Conservation (phyloP, 192 early-diverging fungal genomes). For the Jimgerdemannia lactiflua region DNA sequence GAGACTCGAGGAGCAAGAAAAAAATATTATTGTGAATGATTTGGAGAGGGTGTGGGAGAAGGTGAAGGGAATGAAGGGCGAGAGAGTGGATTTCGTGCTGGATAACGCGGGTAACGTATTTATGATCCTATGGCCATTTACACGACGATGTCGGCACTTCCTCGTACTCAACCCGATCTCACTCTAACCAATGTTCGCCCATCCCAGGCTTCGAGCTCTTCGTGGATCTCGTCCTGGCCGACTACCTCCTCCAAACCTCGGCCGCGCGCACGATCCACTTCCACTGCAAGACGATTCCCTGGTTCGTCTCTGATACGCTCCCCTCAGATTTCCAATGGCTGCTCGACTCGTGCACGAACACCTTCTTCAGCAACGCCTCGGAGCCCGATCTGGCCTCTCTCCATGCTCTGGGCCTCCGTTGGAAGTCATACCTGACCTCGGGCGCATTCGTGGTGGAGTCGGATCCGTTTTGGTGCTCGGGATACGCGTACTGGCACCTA, state of each 20-base stretch:
- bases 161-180: no score
- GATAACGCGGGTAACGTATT: slow-evolving; percentile 75
- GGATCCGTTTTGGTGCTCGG: slow-evolving; percentile 86
- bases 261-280: slow-evolving; percentile 69
- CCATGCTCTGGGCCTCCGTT: slow-evolving; percentile 51
- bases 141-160: no score
- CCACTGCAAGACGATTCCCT: slow-evolving; percentile 86
- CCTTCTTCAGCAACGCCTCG: slow-evolving; percentile 24
- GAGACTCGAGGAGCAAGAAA: slow-evolving; percentile 41
- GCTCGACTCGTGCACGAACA: slow-evolving; percentile 34
- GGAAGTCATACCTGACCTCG: slow-evolving; percentile 60
- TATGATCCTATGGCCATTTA: neutral
- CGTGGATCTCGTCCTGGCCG: slow-evolving; percentile 83
- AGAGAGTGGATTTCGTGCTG: slow-evolving; percentile 80
- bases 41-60: slow-evolving; percentile 60
- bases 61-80: slow-evolving; percentile 43
- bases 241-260: slow-evolving; percentile 72
- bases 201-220: slow-evolving; percentile 83
- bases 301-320: slow-evolving; percentile 98
- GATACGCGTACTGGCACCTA: slow-evolving; percentile 80
- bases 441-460: slow-evolving; percentile 65
- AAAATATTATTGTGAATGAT: slow-evolving; percentile 75
- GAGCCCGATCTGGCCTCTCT: slow-evolving; percentile 42
- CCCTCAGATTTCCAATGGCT: slow-evolving; percentile 77
- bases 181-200: neutral